Evolutionary conservation across 2,329 filamentous ascomycete species (phyloP).

Genomic region (Penicillium polonicum): DNA sequence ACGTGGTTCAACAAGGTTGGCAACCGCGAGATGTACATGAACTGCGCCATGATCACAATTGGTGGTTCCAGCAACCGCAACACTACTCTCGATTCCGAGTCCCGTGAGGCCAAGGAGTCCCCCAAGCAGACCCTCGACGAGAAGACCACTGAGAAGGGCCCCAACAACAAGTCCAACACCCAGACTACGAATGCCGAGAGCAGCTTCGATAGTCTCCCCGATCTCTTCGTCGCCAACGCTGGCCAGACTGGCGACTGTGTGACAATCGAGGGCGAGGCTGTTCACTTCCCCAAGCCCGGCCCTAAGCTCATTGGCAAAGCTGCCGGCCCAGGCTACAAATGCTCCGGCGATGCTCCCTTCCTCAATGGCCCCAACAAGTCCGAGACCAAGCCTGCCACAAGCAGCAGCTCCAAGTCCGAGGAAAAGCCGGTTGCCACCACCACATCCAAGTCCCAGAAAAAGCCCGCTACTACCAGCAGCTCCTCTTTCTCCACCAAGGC

Average conservation of each 20-base stretch:
- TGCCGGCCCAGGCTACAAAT: conserved; percentile 37
- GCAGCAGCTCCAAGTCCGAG: not conserved
- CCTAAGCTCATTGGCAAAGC: conserved; percentile 47
- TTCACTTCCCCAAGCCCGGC: conserved; percentile 67
- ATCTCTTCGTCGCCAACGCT: conserved; percentile 71
- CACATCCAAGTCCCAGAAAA: not conserved
- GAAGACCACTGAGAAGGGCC: not conserved
- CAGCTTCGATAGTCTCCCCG: conserved; percentile 58
- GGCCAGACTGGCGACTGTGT: conserved; percentile 53
- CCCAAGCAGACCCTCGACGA: conserved; percentile 3
- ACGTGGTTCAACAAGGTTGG: conserved; percentile 74
- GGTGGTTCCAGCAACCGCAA: conserved; percentile 22
- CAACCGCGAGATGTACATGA: conserved; percentile 85
- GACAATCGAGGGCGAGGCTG: conserved; percentile 57
- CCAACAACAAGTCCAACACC: conserved; percentile 10
- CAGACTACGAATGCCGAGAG: conserved; percentile 13
- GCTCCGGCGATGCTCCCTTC: conserved; percentile 33
- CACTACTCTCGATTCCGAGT: not conserved
- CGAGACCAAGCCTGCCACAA: not conserved
- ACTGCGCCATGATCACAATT: conserved; percentile 71
- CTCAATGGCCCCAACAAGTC: conserved; percentile 17
- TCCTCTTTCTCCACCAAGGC: not conserved
- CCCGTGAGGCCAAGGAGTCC: not conserved
- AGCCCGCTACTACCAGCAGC: not conserved
- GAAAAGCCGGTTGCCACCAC: not conserved